phyloP scores from a whole-genome alignment of 139 green algal species.

The Klebsormidium nitens region DNA sequence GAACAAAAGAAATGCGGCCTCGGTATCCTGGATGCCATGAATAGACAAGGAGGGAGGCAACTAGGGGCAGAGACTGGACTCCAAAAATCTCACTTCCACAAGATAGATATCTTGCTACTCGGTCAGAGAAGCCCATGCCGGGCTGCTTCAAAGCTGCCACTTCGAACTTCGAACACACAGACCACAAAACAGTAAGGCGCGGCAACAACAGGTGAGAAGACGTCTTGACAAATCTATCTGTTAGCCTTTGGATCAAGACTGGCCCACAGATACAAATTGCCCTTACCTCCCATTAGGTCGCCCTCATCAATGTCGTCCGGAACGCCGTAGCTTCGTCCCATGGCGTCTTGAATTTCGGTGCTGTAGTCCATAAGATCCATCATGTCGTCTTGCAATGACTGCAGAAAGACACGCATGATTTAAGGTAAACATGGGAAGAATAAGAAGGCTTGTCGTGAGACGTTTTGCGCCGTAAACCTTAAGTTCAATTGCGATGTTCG shows the following conservation, averaged over 20 bases:
- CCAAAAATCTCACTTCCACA: conserved; percentile 3
- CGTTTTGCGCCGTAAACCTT: too few relatives aligned
- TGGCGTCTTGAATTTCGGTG: conserved; percentile 84
- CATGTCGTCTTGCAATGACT: conserved; percentile 86
- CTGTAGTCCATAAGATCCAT: conserved; percentile 85
- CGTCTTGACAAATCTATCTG: too few relatives aligned
- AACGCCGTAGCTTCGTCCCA: conserved; percentile 77
- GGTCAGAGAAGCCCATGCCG: not conserved
- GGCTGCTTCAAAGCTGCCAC: not conserved
- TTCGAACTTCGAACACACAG: not conserved
- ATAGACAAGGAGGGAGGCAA: not conserved
- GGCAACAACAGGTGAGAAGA: too few relatives aligned
- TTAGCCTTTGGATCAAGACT: too few relatives aligned
- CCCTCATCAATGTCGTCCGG: conserved; percentile 94
- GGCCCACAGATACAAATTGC: too few relatives aligned
- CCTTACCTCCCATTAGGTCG: conserved; percentile 78
- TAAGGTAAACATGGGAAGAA: not conserved
- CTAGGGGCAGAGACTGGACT: not conserved
- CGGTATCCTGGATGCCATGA: not conserved
- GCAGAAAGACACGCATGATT: not conserved
- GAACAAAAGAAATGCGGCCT: conserved; percentile 12
- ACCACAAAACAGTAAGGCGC: not conserved
- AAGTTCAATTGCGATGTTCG: too few relatives aligned
- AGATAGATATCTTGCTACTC: not conserved
- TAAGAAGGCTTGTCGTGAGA: too few relatives aligned